Evolutionary conservation across 2,329 filamentous ascomycete species (phyloP), one percentile per base, ranked within the genome.

Genomic region (Pseudogymnoascus sp.): DNA sequence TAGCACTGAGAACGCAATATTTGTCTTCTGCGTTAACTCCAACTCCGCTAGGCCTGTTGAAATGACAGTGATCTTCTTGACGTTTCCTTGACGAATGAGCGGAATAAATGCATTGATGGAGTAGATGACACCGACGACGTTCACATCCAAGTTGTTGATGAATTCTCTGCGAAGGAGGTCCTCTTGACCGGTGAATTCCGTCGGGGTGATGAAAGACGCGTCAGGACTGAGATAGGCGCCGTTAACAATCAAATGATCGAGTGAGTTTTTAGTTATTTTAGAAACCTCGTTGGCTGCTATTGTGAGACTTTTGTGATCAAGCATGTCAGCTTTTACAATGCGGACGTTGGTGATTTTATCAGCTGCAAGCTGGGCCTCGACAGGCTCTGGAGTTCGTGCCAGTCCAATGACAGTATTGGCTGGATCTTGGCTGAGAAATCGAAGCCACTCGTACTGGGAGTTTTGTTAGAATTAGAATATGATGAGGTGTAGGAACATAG

Each of bases 31-130:
- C 61, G 73, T 74, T 1, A 81, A 61, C 1, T 81, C 77, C 0
- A 74, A 15, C 63, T 85, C 82, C 0, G 77, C 79, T 42, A 77
- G 62, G 21, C 81, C 82, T 0, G 70, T 78, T 5, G 79, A 77
- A 4, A 86, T 76, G 21, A 75, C 67, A 27, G 82, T 76, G n/a
- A 84, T 74, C 68, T 86, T 86, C 70, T 85, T 86, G 10, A 64
- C 68, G 0, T 71, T 67, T 4, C 83, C 78, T 51, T 81, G 78
- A 1, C 75, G 71, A 33, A 87, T 71, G 0, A 85, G 74, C 0
- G 84, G 82, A 0, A 82, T 51, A 68, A 83, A 84, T 1, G 78
- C 66, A 65, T 81, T 81, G 70, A 81, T 78, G 0, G 83, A 74
- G 64, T 84, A 76, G 61, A 85, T 72, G 59, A 80, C 77, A 42